These are phyloP conservation scores for Phaeosphaeria sp. DNA, from an alignment of 2,329 filamentous ascomycete genomes.

Conservation along the genomic window DNA sequence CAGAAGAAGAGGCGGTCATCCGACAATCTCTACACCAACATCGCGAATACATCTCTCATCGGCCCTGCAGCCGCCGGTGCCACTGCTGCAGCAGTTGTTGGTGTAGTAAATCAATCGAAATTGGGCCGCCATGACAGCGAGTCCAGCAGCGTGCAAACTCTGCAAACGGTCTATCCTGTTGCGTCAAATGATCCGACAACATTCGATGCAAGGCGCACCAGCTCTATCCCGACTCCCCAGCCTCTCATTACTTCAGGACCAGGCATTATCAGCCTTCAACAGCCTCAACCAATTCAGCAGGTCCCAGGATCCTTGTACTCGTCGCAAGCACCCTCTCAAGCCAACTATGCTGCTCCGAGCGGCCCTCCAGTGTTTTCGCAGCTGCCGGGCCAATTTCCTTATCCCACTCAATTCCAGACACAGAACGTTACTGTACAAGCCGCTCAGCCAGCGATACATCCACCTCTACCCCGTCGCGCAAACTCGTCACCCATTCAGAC, in stretches of 20 bases:
- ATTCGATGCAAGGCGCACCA: slow-evolving; percentile 64
- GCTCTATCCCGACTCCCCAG: slow-evolving; percentile 53
- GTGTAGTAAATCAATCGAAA: slow-evolving; percentile 57
- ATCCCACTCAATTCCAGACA: slow-evolving; percentile 23
- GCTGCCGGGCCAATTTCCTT: slow-evolving; percentile 24
- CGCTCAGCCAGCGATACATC: slow-evolving; percentile 22
- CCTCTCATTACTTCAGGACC: slow-evolving; percentile 41
- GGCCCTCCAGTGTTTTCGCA: slow-evolving; percentile 51
- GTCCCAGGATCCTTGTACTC: slow-evolving; percentile 73
- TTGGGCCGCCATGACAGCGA: slow-evolving; percentile 55
- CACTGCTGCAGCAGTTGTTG: slow-evolving; percentile 37
- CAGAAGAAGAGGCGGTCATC: slow-evolving; percentile 45
- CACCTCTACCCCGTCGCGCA: slow-evolving; percentile 46
- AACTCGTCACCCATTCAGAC: slow-evolving; percentile 56
- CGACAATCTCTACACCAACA: slow-evolving; percentile 44
- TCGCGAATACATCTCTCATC: slow-evolving; percentile 44
- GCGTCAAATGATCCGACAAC: slow-evolving; percentile 68
- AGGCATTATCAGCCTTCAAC: slow-evolving; percentile 73
- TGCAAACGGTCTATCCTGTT: slow-evolving; percentile 71
- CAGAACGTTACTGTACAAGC: slow-evolving; percentile 31
- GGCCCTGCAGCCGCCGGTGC: slow-evolving; percentile 50
- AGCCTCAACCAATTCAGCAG: slow-evolving; percentile 79
- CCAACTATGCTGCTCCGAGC: slow-evolving; percentile 50
- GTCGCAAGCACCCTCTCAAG: slow-evolving; percentile 48
- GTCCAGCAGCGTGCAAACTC: slow-evolving; percentile 53